Conservation (phyloP, 192 early-diverging fungal genomes). For the Mortierella antarctica region DNA sequence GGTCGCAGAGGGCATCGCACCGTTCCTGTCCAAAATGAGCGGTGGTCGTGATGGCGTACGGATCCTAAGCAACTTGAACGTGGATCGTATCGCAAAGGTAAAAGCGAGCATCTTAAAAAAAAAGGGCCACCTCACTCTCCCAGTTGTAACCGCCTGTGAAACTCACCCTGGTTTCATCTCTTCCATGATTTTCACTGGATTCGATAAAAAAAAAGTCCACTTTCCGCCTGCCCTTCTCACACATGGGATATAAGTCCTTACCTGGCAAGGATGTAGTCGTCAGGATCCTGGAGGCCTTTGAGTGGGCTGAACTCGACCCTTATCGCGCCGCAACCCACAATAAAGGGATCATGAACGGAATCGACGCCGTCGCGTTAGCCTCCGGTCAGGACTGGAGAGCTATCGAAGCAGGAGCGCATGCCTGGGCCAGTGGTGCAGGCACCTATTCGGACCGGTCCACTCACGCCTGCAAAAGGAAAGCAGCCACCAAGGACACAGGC, state of each 20-base stretch:
- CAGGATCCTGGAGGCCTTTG: conserved; percentile 73
- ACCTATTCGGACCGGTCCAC: conserved; percentile 30
- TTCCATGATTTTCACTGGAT: background rate
- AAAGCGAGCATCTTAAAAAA: background rate
- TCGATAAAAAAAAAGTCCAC: conserved; percentile 36
- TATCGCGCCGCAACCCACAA: conserved; percentile 81
- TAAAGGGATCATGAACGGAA: conserved; percentile 87
- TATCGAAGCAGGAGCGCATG: conserved; percentile 77
- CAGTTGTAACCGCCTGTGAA: background rate
- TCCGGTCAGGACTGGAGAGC: conserved; percentile 86
- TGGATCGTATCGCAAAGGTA: conserved; percentile 72
- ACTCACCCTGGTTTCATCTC: background rate
- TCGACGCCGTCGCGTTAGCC: conserved; percentile 81
- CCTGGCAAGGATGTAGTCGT: conserved; percentile 70
- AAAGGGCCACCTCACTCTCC: background rate
- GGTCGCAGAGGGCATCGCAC: conserved; percentile 77
- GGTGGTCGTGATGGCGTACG: conserved; percentile 70
- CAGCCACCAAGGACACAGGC: background rate
- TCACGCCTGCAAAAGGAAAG: background rate
- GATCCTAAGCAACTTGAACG: conserved; percentile 76
- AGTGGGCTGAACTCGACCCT: conserved; percentile 76
- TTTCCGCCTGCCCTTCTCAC: conserved; percentile 69
- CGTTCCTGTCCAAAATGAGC: conserved; percentile 62
- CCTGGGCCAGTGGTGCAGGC: conserved; percentile 65
- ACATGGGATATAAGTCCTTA: conserved; percentile 74